These are phyloP conservation scores for Solanum microdontum DNA, from an alignment of 257 asterid species.

Conservation along the genomic window DNA sequence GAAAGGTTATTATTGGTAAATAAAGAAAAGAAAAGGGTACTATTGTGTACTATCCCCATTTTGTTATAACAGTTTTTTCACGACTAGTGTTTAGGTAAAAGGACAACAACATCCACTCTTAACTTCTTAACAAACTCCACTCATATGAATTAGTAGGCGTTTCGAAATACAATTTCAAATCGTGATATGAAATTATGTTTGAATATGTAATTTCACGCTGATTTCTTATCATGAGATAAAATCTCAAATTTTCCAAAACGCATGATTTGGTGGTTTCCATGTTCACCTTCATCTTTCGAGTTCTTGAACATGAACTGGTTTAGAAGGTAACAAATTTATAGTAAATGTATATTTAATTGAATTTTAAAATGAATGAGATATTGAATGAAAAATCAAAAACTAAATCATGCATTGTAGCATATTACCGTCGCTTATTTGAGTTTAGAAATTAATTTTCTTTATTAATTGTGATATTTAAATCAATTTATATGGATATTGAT, in stretches of 20 bases:
- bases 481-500: neutral
- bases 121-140: neutral
- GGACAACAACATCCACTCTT: neutral
- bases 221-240: no score
- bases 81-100: neutral
- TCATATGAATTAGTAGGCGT: neutral
- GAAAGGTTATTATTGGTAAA: neutral
- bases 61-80: neutral
- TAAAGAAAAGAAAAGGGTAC: neutral
- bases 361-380: neutral
- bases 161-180: no score
- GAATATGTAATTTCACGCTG: no score
- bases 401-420: neutral
- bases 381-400: neutral
- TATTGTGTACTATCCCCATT: neutral
- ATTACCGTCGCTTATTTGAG: neutral
- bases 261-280: no score
- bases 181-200: no score
- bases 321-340: accelerated
- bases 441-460: neutral
- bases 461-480: neutral
- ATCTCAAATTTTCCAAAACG: no score
- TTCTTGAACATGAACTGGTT: no score
- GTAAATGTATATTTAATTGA: no score
- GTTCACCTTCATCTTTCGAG: no score